Evolutionary conservation across 2,329 filamentous ascomycete species (phyloP).

Genomic region (Aquanectria penicillioides): DNA sequence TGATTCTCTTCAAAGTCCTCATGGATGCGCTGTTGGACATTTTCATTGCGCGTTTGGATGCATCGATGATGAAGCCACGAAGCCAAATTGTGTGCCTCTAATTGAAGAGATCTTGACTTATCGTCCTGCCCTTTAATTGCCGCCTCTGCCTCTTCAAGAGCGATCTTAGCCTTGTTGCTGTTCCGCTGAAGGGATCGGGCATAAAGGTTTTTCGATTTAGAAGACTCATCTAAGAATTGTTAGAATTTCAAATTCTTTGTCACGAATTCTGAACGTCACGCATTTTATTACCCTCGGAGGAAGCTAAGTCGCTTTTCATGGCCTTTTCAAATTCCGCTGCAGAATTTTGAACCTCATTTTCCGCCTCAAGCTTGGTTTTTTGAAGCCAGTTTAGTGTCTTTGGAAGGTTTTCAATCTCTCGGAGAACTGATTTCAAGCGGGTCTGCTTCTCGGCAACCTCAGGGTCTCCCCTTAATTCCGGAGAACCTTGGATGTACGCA

Average conservation of each 20-base stretch:
- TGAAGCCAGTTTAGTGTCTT: neutral
- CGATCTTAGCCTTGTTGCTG: too few relatives aligned
- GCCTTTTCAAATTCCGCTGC: neutral
- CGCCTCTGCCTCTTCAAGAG: neutral
- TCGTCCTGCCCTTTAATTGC: neutral
- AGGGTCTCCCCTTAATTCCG: neutral
- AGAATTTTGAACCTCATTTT: too few relatives aligned
- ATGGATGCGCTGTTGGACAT: neutral
- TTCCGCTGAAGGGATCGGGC: too few relatives aligned
- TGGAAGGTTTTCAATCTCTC: neutral
- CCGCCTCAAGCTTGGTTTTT: neutral
- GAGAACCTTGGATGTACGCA: neutral
- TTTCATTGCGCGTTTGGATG: conserved; percentile 3
- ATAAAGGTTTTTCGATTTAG: too few relatives aligned
- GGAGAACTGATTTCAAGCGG: neutral
- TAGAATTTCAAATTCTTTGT: neutral
- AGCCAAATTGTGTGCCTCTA: neutral
- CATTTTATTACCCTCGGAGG: too few relatives aligned
- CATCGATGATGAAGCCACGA: conserved; percentile 11
- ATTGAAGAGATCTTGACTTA: neutral
- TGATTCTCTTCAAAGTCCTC: neutral
- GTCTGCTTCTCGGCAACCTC: neutral
- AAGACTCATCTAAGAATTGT: neutral
- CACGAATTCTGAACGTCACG: neutral
- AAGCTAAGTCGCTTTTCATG: neutral